Percentiles rank a stretch among this genome's conserved stretches.
Conservation (phyloP, 2,329 filamentous ascomycete genomes). For the Stromatinia cepivora region DNA sequence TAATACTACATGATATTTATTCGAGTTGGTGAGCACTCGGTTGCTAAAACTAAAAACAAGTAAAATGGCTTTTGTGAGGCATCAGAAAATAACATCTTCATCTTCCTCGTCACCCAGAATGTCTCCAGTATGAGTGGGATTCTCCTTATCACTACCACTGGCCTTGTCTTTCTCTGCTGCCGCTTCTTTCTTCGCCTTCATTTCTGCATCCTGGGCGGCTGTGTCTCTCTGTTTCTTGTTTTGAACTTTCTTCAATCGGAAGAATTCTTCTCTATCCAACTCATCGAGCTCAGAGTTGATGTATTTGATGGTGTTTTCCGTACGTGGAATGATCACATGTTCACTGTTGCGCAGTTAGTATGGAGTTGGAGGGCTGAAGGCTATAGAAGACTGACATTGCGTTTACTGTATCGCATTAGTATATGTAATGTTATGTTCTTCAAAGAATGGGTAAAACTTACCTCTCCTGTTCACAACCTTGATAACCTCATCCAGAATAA, state of each 20-base stretch:
- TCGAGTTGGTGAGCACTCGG: conserved; percentile 7
- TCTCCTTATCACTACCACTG: conserved; percentile 42
- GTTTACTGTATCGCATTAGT: conserved; percentile 62
- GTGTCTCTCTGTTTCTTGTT: conserved; percentile 80
- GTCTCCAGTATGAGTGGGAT: conserved; percentile 55
- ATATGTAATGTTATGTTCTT: conserved; percentile 31
- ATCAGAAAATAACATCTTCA: conserved; percentile 81
- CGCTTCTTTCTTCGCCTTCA: conserved; percentile 68
- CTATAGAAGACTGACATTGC: conserved; percentile 67
- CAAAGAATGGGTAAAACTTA: conserved; percentile 44
- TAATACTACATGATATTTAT: conserved; percentile 37
- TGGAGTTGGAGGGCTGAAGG: neutral
- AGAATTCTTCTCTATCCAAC: conserved; percentile 96
- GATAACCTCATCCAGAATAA: conserved; percentile 97
- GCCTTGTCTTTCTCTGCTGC: conserved; percentile 54
- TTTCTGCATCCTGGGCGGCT: conserved; percentile 70
- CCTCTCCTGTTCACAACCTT: conserved; percentile 97
- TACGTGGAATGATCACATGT: conserved; percentile 95
- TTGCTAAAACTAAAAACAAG: conserved; percentile 6
- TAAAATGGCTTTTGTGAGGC: neutral
- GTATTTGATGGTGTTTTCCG: conserved; percentile 99
- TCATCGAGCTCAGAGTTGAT: conserved; percentile 99
- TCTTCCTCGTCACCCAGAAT: conserved; percentile 75
- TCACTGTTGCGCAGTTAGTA: conserved; percentile 52
- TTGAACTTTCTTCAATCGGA: conserved; percentile 92